phyloP scores from a whole-genome alignment of 2,329 filamentous ascomycete genomes.

The Colletotrichum caudatum region DNA sequence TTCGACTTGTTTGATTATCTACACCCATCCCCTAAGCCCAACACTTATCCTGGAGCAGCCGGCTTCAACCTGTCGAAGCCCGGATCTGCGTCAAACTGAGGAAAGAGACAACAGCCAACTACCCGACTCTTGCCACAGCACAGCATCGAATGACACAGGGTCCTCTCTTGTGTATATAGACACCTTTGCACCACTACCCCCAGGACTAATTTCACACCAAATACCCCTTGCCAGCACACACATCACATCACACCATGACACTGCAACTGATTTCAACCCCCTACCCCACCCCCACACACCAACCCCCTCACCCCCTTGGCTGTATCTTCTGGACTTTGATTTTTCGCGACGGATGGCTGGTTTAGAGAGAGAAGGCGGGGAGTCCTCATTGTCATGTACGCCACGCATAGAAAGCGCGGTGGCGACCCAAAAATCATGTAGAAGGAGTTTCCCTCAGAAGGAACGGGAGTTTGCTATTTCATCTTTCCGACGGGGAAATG shows the following conservation, averaged over 20 bases:
- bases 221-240: constrained; percentile 42
- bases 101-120: constrained; percentile 38
- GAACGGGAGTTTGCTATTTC: constrained; percentile 38
- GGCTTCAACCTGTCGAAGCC: constrained; percentile 32
- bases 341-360: constrained; percentile 41
- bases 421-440: constrained; percentile 44
- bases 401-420: constrained; percentile 41
- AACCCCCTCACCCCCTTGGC: constrained; percentile 28
- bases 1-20: constrained; percentile 41
- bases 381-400: constrained; percentile 44
- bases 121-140: constrained; percentile 40
- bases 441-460: constrained; percentile 43
- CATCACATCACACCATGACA: constrained; percentile 32
- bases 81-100: constrained; percentile 40
- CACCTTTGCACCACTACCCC: constrained; percentile 36
- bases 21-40: constrained; percentile 28
- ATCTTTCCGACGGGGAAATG: constrained; percentile 37
- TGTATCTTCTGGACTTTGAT: constrained; percentile 43
- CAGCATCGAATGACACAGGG: constrained; percentile 40
- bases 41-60: constrained; percentile 40
- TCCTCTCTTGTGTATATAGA: constrained; percentile 43
- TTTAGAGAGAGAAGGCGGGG: constrained; percentile 41
- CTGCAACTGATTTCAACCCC: constrained; percentile 31
- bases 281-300: neutral
- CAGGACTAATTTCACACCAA: constrained; percentile 41